A percentile compares a stretch with the other conserved stretches of the same genome.
Conservation (phyloP, 2,329 filamentous ascomycete genomes). For the Penicillium digitatum region DNA sequence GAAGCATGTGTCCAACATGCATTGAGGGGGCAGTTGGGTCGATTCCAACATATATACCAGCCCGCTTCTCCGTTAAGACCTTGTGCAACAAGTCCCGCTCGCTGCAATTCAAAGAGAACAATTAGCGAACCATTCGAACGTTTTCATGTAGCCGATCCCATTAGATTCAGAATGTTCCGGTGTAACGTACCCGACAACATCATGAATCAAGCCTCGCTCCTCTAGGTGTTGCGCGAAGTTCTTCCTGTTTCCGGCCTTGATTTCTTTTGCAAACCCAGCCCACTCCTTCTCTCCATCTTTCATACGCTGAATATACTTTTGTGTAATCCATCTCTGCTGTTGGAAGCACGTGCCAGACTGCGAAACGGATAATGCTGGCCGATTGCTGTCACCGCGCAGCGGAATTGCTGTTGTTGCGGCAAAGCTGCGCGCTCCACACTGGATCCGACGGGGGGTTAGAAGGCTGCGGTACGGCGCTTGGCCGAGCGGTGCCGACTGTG, state of each 20-base stretch:
- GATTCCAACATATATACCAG: constrained; percentile 48
- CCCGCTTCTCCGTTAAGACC: constrained; percentile 45
- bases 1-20: constrained; percentile 50
- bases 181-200: constrained; percentile 44
- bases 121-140: not conserved
- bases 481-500: constrained; percentile 21
- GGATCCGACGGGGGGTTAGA: constrained; percentile 8
- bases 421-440: constrained; percentile 26
- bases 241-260: constrained; percentile 42
- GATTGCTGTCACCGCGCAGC: constrained; percentile 12
- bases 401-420: constrained; percentile 21
- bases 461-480: constrained; percentile 22
- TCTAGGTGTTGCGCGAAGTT: constrained; percentile 45
- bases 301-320: constrained; percentile 35
- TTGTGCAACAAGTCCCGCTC: constrained; percentile 43
- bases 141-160: not conserved
- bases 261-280: constrained; percentile 40
- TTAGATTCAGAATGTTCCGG: not conserved
- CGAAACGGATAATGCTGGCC: constrained; percentile 10
- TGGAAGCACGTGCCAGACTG: not conserved
- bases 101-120: constrained; percentile 24
- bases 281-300: constrained; percentile 42
- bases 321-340: constrained; percentile 39
- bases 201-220: constrained; percentile 45
- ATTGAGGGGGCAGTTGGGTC: constrained; percentile 50